Evolutionary conservation across 1,139 yeast genomes (phyloP), one percentile per base, ranked within the genome.

Genomic region (Scheffersomyces illinoinensis): DNA sequence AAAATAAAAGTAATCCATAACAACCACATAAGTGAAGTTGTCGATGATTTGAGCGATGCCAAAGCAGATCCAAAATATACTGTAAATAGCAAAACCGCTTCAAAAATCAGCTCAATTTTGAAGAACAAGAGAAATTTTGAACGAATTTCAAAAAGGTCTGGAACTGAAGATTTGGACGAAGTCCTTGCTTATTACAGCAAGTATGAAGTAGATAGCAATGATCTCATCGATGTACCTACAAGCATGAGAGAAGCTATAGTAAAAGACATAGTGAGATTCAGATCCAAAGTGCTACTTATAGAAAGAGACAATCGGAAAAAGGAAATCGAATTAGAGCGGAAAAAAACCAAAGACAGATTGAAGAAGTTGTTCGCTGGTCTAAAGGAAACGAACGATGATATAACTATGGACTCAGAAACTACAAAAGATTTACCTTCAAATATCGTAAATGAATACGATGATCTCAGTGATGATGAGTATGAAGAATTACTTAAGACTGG

Each of bases 191-290:
- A 76, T 62, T 78, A 76, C 64, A 69, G 67, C 46, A 68, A 76
- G 43, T 89, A 89, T 66, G 78, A 81, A 57, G 85, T 89, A 23
- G 91, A 89, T 68, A 76, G 82, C 21, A 76, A 77, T 59, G 92
- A 89, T 62, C 71, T 89, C 59, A 76, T 83, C 18, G 93, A 88
- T 66, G 83, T 89, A 6, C 93, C 93, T 1, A 74, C 76, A 47
- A 83, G 84, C 52, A 77, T 85, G 75, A 74, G 85, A 54, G 88
- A 86, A n/a, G 79, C 77, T 47, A 83, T 89, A 47, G 83, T 82
- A 52, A 81, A 81, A 59, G 89, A 87, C 62, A 85, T 89, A 58
- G 77, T 87, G 55, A 84, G 82, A 62, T 89, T 89, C 68, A 75
- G 95, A 65, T 79, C 89, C 12, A 82, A 82, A 56, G 90, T 88